Evolutionary conservation across 768 basidiomycete genomes (phyloP), one percentile per base, ranked within the genome.

Genomic region (Hemileccinum impolitum): DNA sequence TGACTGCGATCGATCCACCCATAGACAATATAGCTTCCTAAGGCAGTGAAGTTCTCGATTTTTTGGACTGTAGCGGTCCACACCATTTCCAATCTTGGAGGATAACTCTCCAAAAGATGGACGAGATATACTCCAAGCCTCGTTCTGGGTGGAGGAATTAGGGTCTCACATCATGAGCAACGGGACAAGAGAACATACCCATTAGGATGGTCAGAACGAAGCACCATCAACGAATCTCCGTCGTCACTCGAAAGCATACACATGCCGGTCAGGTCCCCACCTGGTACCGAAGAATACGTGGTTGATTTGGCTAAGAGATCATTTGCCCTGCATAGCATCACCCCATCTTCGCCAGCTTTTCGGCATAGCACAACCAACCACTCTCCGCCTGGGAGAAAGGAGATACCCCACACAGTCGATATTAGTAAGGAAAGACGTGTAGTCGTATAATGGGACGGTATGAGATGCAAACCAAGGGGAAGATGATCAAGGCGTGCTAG

Each of bases 371-470:
- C 43, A 21, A 43, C 49, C 40, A 53, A 25, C 52, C 52, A 51
- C 30, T 51, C 39, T 17, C 52, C 52, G 2, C 50, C 52, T 7
- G 49, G 49, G 25, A 51, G 44, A 51, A 53, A 53, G 12, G 44
- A 43, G 25, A 53, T 38, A 10, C 18, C 43, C 52, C 49, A 46
- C 4, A 53, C 40, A 11, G n/a, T 14, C 10, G 35, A 42, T 8
- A 38, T 40, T 3, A 17, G 40, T 12, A 51, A 18, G 2, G 49
- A 46, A 38, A 51, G 17, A 7, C n/a, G n/a, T 15, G 37, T 25
- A 0, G 31, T 39, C 15, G 36, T 43, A 32, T 49, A 39, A 31
- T 19, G 26, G 13, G 39, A 43, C 7, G 37, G 41, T 17, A 38
- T 39, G 13, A 10, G 23, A 28, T 25, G 17, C 7, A 34, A 19